phyloP scores from a whole-genome alignment of 805 yeast species.

The Ogataea angusta region DNA sequence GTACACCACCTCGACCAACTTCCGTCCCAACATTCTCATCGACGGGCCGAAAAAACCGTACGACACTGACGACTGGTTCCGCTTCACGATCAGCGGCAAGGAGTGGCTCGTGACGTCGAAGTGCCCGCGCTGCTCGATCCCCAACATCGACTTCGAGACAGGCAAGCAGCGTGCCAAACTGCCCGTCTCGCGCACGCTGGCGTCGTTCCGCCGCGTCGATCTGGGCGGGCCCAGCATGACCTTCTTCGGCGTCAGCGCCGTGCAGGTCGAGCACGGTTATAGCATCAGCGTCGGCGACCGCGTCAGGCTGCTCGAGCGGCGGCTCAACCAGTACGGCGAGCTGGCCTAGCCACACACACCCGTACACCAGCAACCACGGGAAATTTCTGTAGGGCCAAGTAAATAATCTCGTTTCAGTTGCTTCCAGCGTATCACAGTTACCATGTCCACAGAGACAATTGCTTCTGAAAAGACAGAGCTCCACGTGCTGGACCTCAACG shows the following conservation, averaged over 20 bases:
- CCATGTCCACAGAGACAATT: constrained; percentile 6
- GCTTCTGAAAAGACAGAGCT: constrained; percentile 7
- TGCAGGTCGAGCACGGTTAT: constrained; percentile 24
- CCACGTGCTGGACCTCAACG: constrained; percentile 22
- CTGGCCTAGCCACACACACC: constrained; percentile 6
- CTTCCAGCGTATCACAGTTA: constrained; percentile 1
- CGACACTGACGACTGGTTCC: constrained; percentile 27
- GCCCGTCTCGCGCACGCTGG: constrained; percentile 21
- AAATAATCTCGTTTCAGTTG: constrained; percentile 12
- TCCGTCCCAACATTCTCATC: constrained; percentile 26
- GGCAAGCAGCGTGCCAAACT: constrained; percentile 17
- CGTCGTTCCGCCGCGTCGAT: constrained; percentile 24
- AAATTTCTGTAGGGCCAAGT: constrained; percentile 10
- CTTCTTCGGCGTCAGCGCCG: constrained; percentile 24
- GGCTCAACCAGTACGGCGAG: constrained; percentile 17
- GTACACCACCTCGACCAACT: constrained; percentile 13
- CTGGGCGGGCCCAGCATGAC: constrained; percentile 14
- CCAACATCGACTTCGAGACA: constrained; percentile 21
- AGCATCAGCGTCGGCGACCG: constrained; percentile 21
- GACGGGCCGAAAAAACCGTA: constrained; percentile 15
- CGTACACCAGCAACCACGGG: constrained; percentile 11
- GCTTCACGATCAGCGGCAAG: constrained; percentile 13
- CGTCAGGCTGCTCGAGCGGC: constrained; percentile 17
- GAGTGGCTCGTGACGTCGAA: constrained; percentile 27
- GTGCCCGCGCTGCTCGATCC: constrained; percentile 29